Evolutionary conservation across 192 early-diverging fungal species (phyloP).

Genomic region (Piromyces sp.): DNA sequence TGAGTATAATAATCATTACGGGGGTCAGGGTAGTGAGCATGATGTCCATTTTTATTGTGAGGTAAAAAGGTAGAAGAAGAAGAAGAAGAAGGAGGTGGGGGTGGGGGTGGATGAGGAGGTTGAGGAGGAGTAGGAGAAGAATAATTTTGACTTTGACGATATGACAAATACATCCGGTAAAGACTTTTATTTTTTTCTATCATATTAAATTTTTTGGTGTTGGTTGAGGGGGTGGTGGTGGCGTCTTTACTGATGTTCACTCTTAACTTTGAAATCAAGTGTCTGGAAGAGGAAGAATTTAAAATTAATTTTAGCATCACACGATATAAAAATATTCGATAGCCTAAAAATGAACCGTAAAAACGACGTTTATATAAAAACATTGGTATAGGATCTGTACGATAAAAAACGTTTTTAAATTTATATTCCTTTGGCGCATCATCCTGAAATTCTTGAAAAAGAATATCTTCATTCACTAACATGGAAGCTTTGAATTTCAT

Average conservation of each 20-base stretch:
- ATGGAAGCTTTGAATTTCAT: background rate
- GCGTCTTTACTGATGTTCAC: background rate
- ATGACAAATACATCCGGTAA: no score
- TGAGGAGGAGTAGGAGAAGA: no score
- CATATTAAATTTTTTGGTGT: no score
- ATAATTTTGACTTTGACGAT: no score
- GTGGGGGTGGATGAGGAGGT: no score
- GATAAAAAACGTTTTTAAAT: background rate
- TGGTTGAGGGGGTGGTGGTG: no score
- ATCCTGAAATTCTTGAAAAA: background rate
- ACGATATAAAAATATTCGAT: background rate
- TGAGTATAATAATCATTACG: no score
- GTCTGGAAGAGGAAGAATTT: background rate
- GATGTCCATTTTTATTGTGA: no score
- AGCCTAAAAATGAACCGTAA: background rate
- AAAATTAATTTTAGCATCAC: background rate
- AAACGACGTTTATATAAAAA: background rate
- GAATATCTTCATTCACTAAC: background rate
- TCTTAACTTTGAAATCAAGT: background rate
- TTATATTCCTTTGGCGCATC: background rate
- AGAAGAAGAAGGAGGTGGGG: no score
- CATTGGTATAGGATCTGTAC: background rate
- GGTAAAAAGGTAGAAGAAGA: no score
- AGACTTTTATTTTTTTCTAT: background rate
- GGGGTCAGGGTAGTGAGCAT: no score